Base-by-base conservation (phyloP, 192 early-diverging fungal genomes). In the Pilobolus umbonatus region DNA sequence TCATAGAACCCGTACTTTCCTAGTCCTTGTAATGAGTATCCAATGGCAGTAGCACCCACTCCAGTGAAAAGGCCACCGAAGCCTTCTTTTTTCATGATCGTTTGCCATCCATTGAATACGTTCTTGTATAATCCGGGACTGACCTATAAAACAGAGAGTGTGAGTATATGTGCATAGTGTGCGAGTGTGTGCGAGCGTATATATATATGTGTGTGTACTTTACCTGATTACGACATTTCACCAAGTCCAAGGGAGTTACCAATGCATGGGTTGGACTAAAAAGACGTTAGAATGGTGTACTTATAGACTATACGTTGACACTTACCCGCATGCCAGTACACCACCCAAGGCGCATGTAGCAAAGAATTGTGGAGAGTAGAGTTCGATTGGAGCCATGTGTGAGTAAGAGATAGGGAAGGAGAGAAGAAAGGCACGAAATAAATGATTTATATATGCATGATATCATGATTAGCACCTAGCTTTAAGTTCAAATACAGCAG, bases 1-100 rank as follows among this genome's bases (percentile, higher is more conserved):
- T 95, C 92, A 75, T 93, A 93, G 49, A 91, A 83, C 24, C 92
- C 92, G 73, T 90, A 95, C 76, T 95, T 95, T 78, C 86, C 81
- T 62, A 81, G 75, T 62, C 91, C 91, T 74, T 93, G 91, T 48
- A 85, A 59, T 42, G 87, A 91, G 77, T 94, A 94, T 17, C 92
- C 92, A 35, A 90, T 57, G 29, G 89, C 70, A 14, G 91, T 94
- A 24, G 92, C 91, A 8, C 73, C 79, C 25, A 84, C 76, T 43
- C 92, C 92, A 34, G 87, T 89, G 55, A 79, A 89, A 46, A 94
- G 55, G 22, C 85, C 91, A 47, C 74, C 60, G 62, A 84, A 54
- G 30, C 92, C 92, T 68, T 92, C 82, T 14, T 34, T 51, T 17
- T 61, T 64, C 11, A 53, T 26, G 4, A 76, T 76, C 3, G 55